phyloP scores from a whole-genome alignment of 2,329 filamentous ascomycete genomes.

The Akanthomyces muscarius region DNA sequence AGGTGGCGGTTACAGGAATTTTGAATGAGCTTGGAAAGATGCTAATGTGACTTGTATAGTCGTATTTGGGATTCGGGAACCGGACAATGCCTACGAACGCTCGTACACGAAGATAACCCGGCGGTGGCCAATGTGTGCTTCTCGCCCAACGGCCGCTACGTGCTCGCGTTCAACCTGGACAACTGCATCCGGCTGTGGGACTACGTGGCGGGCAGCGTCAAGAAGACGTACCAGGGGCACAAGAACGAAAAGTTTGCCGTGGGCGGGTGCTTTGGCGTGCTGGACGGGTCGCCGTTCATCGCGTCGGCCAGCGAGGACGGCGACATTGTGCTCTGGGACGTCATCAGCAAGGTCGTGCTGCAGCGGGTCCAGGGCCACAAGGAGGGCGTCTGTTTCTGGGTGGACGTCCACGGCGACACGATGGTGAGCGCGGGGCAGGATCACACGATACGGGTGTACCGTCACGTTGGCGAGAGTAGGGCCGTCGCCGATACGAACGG shows the following conservation, averaged over 20 bases:
- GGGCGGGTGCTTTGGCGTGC: conserved; percentile 73
- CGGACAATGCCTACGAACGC: conserved; percentile 88
- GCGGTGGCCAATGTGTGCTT: conserved; percentile 87
- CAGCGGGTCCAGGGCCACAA: conserved; percentile 58
- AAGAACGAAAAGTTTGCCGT: conserved; percentile 79
- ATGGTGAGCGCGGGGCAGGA: conserved; percentile 58
- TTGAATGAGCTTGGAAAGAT: background rate
- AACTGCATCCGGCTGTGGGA: conserved; percentile 90
- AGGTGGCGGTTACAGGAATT: conserved; percentile 28
- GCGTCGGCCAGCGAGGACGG: conserved; percentile 87
- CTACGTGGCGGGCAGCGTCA: conserved; percentile 83
- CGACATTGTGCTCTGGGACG: conserved; percentile 83
- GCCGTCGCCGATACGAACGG: conserved; percentile 19
- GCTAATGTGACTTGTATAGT: conserved; percentile 33
- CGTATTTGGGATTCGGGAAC: conserved; percentile 95
- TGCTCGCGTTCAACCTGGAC: conserved; percentile 89
- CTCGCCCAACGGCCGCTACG: conserved; percentile 87
- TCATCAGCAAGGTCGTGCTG: conserved; percentile 76
- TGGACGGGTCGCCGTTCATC: conserved; percentile 54
- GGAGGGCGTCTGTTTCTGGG: conserved; percentile 61
- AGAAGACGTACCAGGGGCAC: conserved; percentile 97
- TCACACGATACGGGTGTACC: conserved; percentile 48
- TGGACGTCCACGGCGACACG: conserved; percentile 53
- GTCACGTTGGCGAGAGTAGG: conserved; percentile 26
- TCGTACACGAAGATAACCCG: conserved; percentile 95